Evolutionary conservation across 768 basidiomycete genomes (phyloP), one percentile per base, ranked within the genome.

Genomic region (Hygrophoropsis aurantiaca): DNA sequence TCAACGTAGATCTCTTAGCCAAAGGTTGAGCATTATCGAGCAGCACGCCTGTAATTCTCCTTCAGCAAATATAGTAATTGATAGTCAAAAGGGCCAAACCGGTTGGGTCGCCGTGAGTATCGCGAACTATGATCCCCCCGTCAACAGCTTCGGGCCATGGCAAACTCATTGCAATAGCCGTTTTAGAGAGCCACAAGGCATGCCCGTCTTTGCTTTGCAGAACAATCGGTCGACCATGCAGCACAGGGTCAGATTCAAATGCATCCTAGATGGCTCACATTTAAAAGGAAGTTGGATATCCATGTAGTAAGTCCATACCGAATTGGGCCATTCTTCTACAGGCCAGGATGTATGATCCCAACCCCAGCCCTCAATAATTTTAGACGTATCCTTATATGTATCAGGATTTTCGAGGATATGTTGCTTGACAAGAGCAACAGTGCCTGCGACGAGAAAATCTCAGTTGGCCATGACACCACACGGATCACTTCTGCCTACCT

Each of bases 341-440:
- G 76, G 69, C 87, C 87, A 89, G 44, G 75, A 67, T 1, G 90
- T 94, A 65, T 95, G 94, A 62, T 95, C 90, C 92, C 94, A 95
- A 1, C 93, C 94, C 60, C 87, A 81, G 2, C 91, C 91, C 45
- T 82, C 77, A 13, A 95, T 76, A 62, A 83, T 82, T 53, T 74
- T 77, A 18, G 77, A 72, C 11, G 69, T 75, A 60, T 90, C 77
- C 16, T 70, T 67, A 18, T 70, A 62, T n/a, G 85, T 64, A 34
- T 84, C 82, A 0, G 77, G 77, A 50, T 81, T 75, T 8, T 72
- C 62, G 10, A 80, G 63, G 44, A 92, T 81, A 63, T 80, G 86
- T 18, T 76, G 59, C 42, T 76, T 74, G 30, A 91, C 76, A 37
- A 81, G 77, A 1, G 69, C 69, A 30, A 87, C 78, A 42, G 85